Percentiles rank a stretch among this genome's conserved stretches.
Conservation (phyloP, 768 basidiomycete species). For the Hydnomerulius pinastri region DNA sequence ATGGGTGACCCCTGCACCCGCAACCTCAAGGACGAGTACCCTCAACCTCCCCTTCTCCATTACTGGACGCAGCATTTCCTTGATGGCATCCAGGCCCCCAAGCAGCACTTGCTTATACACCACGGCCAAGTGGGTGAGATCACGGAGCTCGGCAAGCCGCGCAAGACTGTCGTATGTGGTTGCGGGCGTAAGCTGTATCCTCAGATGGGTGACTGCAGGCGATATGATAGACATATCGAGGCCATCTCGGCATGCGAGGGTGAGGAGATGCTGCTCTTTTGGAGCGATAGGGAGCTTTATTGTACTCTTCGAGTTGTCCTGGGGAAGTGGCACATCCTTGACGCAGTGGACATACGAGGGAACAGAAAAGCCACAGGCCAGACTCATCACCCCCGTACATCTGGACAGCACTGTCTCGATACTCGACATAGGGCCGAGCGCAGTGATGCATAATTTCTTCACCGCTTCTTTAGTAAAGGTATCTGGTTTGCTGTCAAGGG, state of each 20-base stretch:
- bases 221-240: slow-evolving; percentile 34
- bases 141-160: slow-evolving; percentile 10
- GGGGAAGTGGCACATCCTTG: not conserved
- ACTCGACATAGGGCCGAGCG: slow-evolving; percentile 33
- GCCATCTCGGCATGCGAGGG: slow-evolving; percentile 37
- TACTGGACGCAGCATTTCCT: slow-evolving; percentile 7
- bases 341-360: slow-evolving; percentile 22
- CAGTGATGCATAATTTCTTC: slow-evolving; percentile 37
- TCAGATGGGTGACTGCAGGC: slow-evolving; percentile 34
- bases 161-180: slow-evolving; percentile 7
- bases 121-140: slow-evolving; percentile 19
- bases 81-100: not conserved
- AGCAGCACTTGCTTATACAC: slow-evolving; percentile 5
- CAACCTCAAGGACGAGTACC: slow-evolving; percentile 14
- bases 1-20: slow-evolving; percentile 3
- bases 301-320: not conserved
- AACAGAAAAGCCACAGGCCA: slow-evolving; percentile 39
- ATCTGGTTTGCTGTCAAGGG: slow-evolving; percentile 24
- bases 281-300: slow-evolving; percentile 11
- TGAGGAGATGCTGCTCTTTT: slow-evolving; percentile 37
- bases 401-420: slow-evolving; percentile 33
- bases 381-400: slow-evolving; percentile 33
- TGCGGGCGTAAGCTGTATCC: slow-evolving; percentile 30
- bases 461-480: slow-evolving; percentile 25
- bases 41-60: slow-evolving; percentile 3